Percentiles rank a stretch among this genome's conserved stretches.
These are phyloP conservation scores for Adansonia digitata DNA, from an alignment of 345 rosid species.

Conservation along the genomic window DNA sequence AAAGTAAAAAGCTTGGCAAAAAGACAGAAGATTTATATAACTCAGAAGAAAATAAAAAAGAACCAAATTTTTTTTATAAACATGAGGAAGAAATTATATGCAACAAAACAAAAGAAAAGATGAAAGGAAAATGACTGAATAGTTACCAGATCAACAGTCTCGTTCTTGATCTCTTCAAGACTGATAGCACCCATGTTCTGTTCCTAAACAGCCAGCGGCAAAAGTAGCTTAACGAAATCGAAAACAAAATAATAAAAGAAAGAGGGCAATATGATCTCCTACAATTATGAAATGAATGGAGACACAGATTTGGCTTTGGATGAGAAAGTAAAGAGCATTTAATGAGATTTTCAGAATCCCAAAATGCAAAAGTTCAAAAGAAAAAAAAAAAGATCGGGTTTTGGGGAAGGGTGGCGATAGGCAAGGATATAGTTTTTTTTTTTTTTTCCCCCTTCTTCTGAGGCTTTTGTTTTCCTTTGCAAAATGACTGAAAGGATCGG, in stretches of 20 bases:
- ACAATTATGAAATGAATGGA: not conserved
- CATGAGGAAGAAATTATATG: not conserved
- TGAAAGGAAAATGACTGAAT: not conserved
- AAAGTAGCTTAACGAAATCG: not conserved
- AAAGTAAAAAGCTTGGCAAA: not conserved
- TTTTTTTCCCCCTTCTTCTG: no score
- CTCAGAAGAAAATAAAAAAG: not conserved
- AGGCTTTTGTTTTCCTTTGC: not conserved
- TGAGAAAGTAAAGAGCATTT: not conserved
- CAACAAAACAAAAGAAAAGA: not conserved
- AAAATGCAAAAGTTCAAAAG: not conserved
- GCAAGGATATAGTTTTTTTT: not conserved
- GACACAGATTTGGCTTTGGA: not conserved
- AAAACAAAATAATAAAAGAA: not conserved
- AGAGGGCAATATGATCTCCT: not conserved
- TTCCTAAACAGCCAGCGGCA: no score
- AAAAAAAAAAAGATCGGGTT: no score
- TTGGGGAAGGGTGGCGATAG: not conserved
- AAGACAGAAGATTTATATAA: not conserved
- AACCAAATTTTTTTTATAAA: not conserved
- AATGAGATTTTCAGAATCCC: conserved; percentile 10
- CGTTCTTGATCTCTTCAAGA: conserved; percentile 69
- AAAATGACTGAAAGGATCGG: not conserved
- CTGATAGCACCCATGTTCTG: conserved; percentile 13
- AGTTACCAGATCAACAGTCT: conserved; percentile 49